Evolutionary conservation across 2,329 filamentous ascomycete genomes (phyloP), one percentile per base, ranked within the genome.

Genomic region (Phaeosphaeriaceae sp.): DNA sequence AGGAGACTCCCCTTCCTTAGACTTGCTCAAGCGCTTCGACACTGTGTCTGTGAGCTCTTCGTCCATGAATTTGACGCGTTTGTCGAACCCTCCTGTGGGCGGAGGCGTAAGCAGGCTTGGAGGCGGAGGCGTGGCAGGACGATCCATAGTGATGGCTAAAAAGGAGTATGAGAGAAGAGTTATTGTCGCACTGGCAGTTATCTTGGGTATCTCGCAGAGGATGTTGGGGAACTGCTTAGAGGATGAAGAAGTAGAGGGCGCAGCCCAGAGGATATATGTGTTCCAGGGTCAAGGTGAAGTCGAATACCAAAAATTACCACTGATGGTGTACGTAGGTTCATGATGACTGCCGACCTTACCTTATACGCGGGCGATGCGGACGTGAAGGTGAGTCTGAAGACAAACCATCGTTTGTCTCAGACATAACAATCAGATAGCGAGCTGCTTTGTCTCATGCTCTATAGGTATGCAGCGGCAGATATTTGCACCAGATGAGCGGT

Each of bases 101-200:
- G 70, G 71, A 10, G 69, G 69, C 1, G 71, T 70, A 0, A 69
- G 46, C 0, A 64, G 57, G 7, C 57, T 54, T 9, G 41, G 3
- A 11, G 41, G 51, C 7, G 64, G 63, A 22, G 66, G 64, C 7
- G 64, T 67, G 9, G 45, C 42, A 11, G 51, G 51, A 41, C 58
- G 56, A 42, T 55, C 42, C 1, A 51, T 57, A 7, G 48, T 31
- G 2, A 13, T 40, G 0, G 5, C 7, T 57, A 62, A 66, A 22
- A 21, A 9, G 7, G 10, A 20, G 2, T 53, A 36, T 13, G 31
- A 36, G 11, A 31, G 11, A 31, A 31, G 5, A 31, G 25, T 31
- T n/a, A n/a, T n/a, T n/a, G n/a, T n/a, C n/a, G n/a, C n/a, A n/a
- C n/a, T n/a, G n/a, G n/a, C n/a, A n/a, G n/a, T n/a, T n/a, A n/a